phyloP scores from a whole-genome alignment of 2,329 filamentous ascomycete genomes.

The Diplodia corticola region DNA sequence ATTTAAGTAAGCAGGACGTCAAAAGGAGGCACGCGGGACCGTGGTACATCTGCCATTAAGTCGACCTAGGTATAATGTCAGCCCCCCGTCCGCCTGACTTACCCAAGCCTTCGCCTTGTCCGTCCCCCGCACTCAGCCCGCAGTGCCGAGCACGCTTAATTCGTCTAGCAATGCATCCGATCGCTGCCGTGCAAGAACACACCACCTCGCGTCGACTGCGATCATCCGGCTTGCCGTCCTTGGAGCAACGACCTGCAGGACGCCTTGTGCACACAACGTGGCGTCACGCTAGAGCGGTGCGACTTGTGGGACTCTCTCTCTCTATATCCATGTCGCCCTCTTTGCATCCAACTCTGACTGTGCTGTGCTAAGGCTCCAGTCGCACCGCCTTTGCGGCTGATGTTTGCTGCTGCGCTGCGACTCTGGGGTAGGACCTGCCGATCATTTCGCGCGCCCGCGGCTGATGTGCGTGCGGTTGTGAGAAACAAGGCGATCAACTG shows the following conservation, averaged over 20 bases:
- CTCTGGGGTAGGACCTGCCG: neutral
- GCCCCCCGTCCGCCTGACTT: constrained; percentile 1
- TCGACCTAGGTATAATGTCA: constrained; percentile 4
- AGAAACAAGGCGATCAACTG: neutral
- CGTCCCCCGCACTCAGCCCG: constrained; percentile 10
- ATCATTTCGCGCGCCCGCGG: constrained; percentile 3
- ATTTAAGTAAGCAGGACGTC: constrained; percentile 7
- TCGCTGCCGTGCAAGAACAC: neutral
- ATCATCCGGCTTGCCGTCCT: neutral
- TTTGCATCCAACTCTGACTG: neutral
- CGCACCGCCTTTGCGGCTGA: neutral
- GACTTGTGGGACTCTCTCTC: neutral
- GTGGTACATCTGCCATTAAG: neutral
- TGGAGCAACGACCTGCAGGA: neutral
- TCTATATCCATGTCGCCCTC: neutral
- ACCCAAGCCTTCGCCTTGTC: too few species aligned
- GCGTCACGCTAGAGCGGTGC: neutral
- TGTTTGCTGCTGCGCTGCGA: neutral
- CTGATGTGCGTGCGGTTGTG: constrained; percentile 12
- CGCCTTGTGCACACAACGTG: constrained; percentile 4
- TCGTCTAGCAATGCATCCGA: neutral
- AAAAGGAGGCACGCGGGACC: constrained; percentile 9
- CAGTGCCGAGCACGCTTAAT: neutral
- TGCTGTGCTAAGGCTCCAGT: neutral
- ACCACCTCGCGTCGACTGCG: neutral